phyloP scores from a whole-genome alignment of 2,329 filamentous ascomycete species.

The Colletotrichum destructivum region DNA sequence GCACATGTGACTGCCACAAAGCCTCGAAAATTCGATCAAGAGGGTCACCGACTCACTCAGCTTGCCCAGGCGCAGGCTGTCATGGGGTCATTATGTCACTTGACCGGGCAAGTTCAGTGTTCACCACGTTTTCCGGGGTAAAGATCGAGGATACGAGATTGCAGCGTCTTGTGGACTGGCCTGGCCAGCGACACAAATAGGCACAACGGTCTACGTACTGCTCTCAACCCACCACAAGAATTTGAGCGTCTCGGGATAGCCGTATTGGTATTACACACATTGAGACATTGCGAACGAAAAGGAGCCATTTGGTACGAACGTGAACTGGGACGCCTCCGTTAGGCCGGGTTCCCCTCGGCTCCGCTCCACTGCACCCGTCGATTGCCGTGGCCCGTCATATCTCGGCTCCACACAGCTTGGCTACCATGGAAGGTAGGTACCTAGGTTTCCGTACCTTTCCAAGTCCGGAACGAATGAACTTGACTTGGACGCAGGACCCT shows the following conservation, averaged over 20 bases:
- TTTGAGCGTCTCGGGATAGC: background rate
- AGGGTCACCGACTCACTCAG: slow-evolving; percentile 11
- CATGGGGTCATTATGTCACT: slow-evolving; percentile 17
- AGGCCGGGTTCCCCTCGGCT: slow-evolving; percentile 31
- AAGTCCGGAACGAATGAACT: no score
- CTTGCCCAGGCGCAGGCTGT: slow-evolving; percentile 3
- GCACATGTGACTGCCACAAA: slow-evolving; percentile 31
- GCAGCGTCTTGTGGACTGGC: slow-evolving; percentile 16
- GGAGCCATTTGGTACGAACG: background rate
- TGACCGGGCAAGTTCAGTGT: slow-evolving; percentile 17
- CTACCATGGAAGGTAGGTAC: background rate
- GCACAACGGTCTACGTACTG: background rate
- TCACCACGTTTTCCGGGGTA: background rate
- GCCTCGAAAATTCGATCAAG: background rate
- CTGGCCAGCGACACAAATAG: slow-evolving; percentile 4
- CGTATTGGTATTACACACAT: slow-evolving; percentile 8
- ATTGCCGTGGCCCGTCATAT: slow-evolving; percentile 34
- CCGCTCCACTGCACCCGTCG: slow-evolving; percentile 25
- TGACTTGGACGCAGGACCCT: background rate
- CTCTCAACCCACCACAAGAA: slow-evolving; percentile 12
- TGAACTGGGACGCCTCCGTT: slow-evolving; percentile 16
- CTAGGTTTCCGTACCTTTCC: background rate
- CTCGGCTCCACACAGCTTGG: slow-evolving; percentile 13
- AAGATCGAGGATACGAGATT: slow-evolving; percentile 12
- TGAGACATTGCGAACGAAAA: background rate